phyloP scores from a whole-genome alignment of 148 eudicot genomes.

The Fagopyrum esculentum region DNA sequence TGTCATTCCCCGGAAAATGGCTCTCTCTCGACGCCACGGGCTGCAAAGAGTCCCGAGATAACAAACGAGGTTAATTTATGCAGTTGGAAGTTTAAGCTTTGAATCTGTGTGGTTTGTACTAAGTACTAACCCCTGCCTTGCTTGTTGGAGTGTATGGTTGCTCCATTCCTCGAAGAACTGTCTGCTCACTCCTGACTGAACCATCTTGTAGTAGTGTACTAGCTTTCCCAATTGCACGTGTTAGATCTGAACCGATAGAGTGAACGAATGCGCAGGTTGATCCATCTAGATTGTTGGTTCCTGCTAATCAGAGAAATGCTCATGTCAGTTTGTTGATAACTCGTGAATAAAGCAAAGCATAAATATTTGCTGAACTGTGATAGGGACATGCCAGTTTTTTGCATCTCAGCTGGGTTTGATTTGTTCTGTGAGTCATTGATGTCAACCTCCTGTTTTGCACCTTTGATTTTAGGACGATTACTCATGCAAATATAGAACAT shows the following conservation, averaged over 20 bases:
- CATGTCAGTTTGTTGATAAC: not conserved
- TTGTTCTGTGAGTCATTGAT: slow-evolving; percentile 29
- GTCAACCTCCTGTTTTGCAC: slow-evolving; percentile 53
- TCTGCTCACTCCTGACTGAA: slow-evolving; percentile 41
- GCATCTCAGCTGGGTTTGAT: slow-evolving; percentile 27
- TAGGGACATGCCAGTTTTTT: slow-evolving; percentile 31
- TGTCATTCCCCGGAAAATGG: slow-evolving; percentile 40
- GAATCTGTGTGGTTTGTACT: not conserved
- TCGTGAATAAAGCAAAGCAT: not conserved
- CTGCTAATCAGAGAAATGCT: slow-evolving; percentile 24
- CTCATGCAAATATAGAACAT: not conserved
- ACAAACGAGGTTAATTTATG: not conserved
- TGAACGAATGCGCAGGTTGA: slow-evolving; percentile 81
- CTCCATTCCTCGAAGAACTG: slow-evolving; percentile 35
- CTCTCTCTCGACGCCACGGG: slow-evolving; percentile 88
- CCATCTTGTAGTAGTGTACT: slow-evolving; percentile 32
- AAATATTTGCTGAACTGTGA: not conserved
- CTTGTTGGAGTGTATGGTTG: slow-evolving; percentile 61
- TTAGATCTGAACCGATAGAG: slow-evolving; percentile 89
- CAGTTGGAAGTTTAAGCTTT: not conserved
- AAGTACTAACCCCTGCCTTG: slow-evolving; percentile 59
- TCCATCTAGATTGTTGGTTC: slow-evolving; percentile 41
- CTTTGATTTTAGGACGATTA: not conserved
- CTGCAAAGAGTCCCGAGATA: slow-evolving; percentile 26
- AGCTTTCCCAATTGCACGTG: slow-evolving; percentile 62